Percentiles rank a stretch among this genome's conserved stretches.
These are phyloP conservation scores for Sarocladium oryzae DNA, from an alignment of 2,329 filamentous ascomycete genomes.

Conservation along the genomic window DNA sequence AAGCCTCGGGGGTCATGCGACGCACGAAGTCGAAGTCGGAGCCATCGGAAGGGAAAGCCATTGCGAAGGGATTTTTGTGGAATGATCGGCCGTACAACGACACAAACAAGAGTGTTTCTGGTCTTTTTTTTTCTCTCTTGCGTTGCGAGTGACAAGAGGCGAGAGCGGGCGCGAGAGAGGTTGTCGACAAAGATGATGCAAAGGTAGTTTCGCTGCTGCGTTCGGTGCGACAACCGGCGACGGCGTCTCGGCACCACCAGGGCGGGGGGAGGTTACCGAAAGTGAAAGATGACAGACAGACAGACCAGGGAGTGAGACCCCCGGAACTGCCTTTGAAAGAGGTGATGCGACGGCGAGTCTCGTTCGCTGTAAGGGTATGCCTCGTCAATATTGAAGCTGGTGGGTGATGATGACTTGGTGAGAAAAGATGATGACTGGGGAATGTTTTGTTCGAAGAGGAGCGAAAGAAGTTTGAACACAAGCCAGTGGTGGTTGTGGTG, in stretches of 20 bases:
- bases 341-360: not conserved
- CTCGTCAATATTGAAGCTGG: not conserved
- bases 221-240: not conserved
- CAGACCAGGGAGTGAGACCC: conserved; percentile 1
- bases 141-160: not conserved
- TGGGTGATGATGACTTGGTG: not conserved
- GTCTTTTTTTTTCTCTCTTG: too few relatives aligned
- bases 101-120: not conserved
- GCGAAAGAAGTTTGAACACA: too few relatives aligned
- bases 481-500: too few relatives aligned
- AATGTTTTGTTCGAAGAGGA: too few relatives aligned
- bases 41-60: conserved; percentile 2
- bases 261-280: not conserved
- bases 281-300: not conserved
- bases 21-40: conserved; percentile 27
- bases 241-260: not conserved
- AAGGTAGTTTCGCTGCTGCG: not conserved
- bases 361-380: not conserved
- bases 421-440: too few relatives aligned
- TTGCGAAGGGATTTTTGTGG: not conserved
- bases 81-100: not conserved
- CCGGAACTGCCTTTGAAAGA: not conserved
- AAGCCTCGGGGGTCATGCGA: conserved; percentile 31
- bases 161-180: too few relatives aligned
- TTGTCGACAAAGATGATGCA: not conserved